Base-by-base conservation (phyloP, 495 filamentous ascomycete species). In the Penicillium bovifimosum region DNA sequence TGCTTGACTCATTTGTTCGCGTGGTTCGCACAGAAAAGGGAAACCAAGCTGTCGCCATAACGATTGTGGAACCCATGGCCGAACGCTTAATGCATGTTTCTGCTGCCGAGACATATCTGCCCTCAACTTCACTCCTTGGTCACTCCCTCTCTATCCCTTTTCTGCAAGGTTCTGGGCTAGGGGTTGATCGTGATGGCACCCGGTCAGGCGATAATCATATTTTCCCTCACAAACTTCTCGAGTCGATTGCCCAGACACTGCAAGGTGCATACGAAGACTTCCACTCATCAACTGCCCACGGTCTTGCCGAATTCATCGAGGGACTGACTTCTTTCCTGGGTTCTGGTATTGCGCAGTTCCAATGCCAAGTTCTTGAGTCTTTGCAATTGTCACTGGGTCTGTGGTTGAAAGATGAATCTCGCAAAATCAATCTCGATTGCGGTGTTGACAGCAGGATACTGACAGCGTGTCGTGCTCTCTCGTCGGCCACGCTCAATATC, bases 21-120 rank as follows among this genome's bases (percentile, higher is more conserved):
- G 76, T 79, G 41, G 78, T 86, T 9, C 76, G 75, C 41, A 70
- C 72, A 8, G 86, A 92, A 53, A 79, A 80, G 35, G 87, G 89
- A 6, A 82, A 87, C 51, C 76, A 74, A 5, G 80, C 78, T 2
- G 73, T 83, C 18, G 77, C 81, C 3, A 71, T 81, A 16, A 75
- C 80, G 26, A 74, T 87, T 10, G 72, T 90, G 26, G 89, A 91
- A 50, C 89, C 88, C 9, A 63, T 96, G 17, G 80, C 88, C 5
- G 82, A 81, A 41, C 61, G 49, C 13, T 56, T 73, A 26, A 58
- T 61, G 41, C 43, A 28, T 27, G 39, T 70, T 26, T 36, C 53
- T 13, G 49, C 53, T 29, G 42, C 24, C 3, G 54, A 64, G 20
- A 52, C 62, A 1, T 71, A 64, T 54, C 29, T 62, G 13, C 66